Conservation (phyloP, 164 flowering plant species). For the Stephania cephalantha region DNA sequence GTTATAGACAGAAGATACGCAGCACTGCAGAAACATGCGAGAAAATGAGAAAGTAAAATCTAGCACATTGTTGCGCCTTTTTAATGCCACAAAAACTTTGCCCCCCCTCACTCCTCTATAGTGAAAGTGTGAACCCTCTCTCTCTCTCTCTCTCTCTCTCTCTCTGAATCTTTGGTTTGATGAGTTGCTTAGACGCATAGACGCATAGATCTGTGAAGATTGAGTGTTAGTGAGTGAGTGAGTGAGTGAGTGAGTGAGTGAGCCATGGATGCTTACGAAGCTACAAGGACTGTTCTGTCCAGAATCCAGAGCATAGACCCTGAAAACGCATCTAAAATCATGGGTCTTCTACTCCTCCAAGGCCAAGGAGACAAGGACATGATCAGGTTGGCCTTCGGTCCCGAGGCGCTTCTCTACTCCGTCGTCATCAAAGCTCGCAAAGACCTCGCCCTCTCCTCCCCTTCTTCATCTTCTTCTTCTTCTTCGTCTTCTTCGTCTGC, state of each 20-base stretch:
- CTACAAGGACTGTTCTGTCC: conserved; percentile 70
- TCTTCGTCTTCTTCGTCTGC: conserved; percentile 17
- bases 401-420: conserved; percentile 66
- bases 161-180: not conserved
- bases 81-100: not conserved
- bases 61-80: not conserved
- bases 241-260: not conserved
- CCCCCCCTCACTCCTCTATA: not conserved
- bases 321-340: conserved; percentile 79
- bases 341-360: conserved; percentile 74
- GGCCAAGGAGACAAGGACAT: conserved; percentile 90
- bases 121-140: not conserved
- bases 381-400: conserved; percentile 84
- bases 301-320: conserved; percentile 78
- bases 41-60: too few species aligned
- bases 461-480: conserved; percentile 17
- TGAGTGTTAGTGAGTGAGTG: not conserved
- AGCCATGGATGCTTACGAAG: conserved; percentile 79
- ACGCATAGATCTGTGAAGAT: not conserved
- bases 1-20: too few species aligned
- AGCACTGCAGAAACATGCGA: too few species aligned
- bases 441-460: conserved; percentile 41
- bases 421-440: conserved; percentile 53
- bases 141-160: not conserved
- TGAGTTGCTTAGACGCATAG: not conserved